A percentile compares a stretch with the other conserved stretches of the same genome.
Conservation (phyloP, 108 stramenopile species). For the Cyclotella sp. region DNA sequence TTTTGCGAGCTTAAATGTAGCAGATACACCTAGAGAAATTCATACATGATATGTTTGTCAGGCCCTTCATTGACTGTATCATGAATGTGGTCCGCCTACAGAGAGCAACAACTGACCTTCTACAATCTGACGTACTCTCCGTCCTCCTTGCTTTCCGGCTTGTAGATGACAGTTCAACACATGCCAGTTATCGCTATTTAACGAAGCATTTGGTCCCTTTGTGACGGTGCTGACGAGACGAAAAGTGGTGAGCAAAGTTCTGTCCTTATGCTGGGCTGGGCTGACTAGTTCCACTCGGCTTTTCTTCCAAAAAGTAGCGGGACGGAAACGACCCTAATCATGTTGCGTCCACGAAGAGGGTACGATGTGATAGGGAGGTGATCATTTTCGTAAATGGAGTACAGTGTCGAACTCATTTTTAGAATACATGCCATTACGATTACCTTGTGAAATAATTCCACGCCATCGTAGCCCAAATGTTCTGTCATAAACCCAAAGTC, state of each 20-base stretch:
- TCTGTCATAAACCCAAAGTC: constrained; percentile 90
- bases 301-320: constrained; percentile 94
- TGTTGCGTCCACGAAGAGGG: not conserved
- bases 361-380: too few relatives aligned
- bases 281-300: constrained; percentile 64
- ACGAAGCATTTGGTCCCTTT: not conserved
- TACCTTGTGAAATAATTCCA: constrained; percentile 70
- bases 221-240: constrained; percentile 18
- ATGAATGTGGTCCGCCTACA: not conserved
- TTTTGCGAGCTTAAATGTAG: constrained; percentile 74
- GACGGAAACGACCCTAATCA: constrained; percentile 74
- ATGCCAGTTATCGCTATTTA: constrained; percentile 58
- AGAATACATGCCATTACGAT: not conserved
- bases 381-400: not conserved
- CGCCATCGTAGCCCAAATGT: constrained; percentile 84
- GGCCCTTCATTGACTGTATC: not conserved
- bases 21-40: constrained; percentile 11
- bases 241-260: constrained; percentile 86
- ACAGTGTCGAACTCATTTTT: not conserved
- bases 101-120: constrained; percentile 56
- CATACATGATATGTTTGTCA: not conserved
- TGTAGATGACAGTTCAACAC: constrained; percentile 92
- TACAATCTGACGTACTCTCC: constrained; percentile 85
- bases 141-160: constrained; percentile 82
- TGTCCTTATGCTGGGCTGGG: constrained; percentile 89